Base-by-base conservation (phyloP, 176 grass and related monocot genomes). In the Areca catechu region DNA sequence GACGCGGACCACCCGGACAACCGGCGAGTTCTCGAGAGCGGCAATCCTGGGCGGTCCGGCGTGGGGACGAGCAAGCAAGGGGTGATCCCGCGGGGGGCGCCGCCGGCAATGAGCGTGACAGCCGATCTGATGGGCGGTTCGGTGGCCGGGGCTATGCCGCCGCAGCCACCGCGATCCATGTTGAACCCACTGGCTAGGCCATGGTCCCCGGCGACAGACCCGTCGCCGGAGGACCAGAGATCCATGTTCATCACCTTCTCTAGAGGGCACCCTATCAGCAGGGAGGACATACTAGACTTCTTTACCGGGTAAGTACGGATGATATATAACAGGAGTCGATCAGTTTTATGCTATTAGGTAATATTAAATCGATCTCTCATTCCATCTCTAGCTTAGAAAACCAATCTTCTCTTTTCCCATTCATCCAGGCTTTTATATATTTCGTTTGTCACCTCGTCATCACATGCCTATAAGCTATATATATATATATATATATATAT, bases 171-270 rank as follows among this genome's bases (percentile, higher is more conserved):
- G 6, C 48, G 18, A 1, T 72, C 16, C 24, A 18, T 4, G 51
- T 61, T 90, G 19, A 90, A 90, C 63, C 75, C 86, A 10, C 73
- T 79, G 82, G 86, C 74, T 0, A 15, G 4, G 27, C 81, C 81
- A 4, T 85, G 78, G 86, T 37, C 57, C 16, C 81, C 78, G 9
- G 20, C 51, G 24, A 17, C 4, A 12, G 58, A 37, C 66, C 49
- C 53, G 1, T 18, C 72, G 1, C 68, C 81, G 9, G 80, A 88
- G 18, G 86, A 91, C 37, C 81, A 79, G 47, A 51, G 75, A 0
- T 97, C 92, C 24, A 80, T 85, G 5, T 90, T 88, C 72, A 74
- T 85, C 71, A 87, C 83, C 29, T 86, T 86, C 80, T 96, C 86
- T 4, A 71, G 61, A 27, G 80, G 89, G 12, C 70, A 84, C 60